These are phyloP conservation scores for Picea sitchensis DNA, from an alignment of 75 land plant genomes.

Conservation along the genomic window DNA sequence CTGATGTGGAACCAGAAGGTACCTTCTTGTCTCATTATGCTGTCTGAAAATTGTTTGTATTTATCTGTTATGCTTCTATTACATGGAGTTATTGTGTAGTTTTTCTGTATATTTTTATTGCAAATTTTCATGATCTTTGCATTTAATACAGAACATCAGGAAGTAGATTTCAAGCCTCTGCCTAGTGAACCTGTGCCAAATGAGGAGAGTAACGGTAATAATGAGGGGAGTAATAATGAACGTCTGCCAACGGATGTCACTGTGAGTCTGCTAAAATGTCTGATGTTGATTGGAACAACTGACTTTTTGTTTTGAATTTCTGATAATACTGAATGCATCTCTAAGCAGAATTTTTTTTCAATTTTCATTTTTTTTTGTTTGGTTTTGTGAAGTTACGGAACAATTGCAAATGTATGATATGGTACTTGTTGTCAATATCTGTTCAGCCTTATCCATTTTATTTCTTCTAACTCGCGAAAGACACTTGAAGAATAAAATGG, in stretches of 20 bases:
- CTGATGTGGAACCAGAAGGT: constrained; percentile 6
- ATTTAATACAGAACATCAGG: constrained; percentile 18
- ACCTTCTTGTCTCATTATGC: background rate
- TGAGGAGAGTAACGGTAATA: background rate
- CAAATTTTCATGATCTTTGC: background rate
- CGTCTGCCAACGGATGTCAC: background rate
- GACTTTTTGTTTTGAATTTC: background rate
- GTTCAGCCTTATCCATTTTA: background rate
- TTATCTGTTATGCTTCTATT: background rate
- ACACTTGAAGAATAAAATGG: background rate
- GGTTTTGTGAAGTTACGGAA: too few species aligned
- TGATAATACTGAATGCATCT: too few species aligned
- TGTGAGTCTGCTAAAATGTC: constrained; percentile 5
- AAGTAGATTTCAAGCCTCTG: constrained; percentile 42
- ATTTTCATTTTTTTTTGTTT: too few species aligned
- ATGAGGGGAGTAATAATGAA: background rate
- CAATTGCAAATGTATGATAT: too few species aligned
- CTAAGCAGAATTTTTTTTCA: too few species aligned
- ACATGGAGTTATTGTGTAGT: too few species aligned
- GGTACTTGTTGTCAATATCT: background rate
- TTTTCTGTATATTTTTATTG: too few species aligned
- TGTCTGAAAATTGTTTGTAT: too few species aligned
- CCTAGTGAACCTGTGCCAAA: constrained; percentile 26
- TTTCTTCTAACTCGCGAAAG: background rate
- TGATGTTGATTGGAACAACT: background rate